Conservation (phyloP, 257 asterid species). For the Linderniella brevidens region DNA sequence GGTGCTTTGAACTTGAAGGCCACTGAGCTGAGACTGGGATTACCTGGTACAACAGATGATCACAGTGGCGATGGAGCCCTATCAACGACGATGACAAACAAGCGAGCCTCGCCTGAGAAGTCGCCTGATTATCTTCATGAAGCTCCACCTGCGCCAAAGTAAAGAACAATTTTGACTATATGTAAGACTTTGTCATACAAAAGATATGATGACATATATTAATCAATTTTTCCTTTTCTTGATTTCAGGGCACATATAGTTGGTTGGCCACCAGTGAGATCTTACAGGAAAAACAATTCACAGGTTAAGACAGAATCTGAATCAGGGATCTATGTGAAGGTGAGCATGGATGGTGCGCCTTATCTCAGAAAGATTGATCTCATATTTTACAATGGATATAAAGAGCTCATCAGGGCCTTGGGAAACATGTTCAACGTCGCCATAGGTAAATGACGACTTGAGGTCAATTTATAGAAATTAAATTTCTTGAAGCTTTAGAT, state of each 20-base stretch:
- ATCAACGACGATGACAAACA: slow-evolving; percentile 22
- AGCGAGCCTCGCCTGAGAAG: slow-evolving; percentile 30
- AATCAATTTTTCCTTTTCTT: background rate
- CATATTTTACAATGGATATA: slow-evolving; percentile 27
- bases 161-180: slow-evolving; percentile 10
- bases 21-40: slow-evolving; percentile 70
- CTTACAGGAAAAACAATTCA: slow-evolving; percentile 17
- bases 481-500: background rate
- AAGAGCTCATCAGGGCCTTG: slow-evolving; percentile 33
- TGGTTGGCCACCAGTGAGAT: slow-evolving; percentile 89
- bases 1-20: slow-evolving; percentile 47
- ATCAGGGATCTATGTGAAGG: slow-evolving; percentile 37
- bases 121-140: slow-evolving; percentile 17
- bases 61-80: slow-evolving; percentile 15
- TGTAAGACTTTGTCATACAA: background rate
- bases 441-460: slow-evolving; percentile 19
- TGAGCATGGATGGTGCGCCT: slow-evolving; percentile 70
- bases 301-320: slow-evolving; percentile 23
- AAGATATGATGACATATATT: background rate
- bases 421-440: slow-evolving; percentile 44
- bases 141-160: slow-evolving; percentile 45
- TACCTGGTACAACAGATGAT: slow-evolving; percentile 41
- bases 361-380: slow-evolving; percentile 58
- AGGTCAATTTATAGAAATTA: background rate
- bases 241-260: slow-evolving; percentile 58